A percentile compares a stretch with the other conserved stretches of the same genome.
Conservation (phyloP, 345 rosid species). For the Citrus unshiu region DNA sequence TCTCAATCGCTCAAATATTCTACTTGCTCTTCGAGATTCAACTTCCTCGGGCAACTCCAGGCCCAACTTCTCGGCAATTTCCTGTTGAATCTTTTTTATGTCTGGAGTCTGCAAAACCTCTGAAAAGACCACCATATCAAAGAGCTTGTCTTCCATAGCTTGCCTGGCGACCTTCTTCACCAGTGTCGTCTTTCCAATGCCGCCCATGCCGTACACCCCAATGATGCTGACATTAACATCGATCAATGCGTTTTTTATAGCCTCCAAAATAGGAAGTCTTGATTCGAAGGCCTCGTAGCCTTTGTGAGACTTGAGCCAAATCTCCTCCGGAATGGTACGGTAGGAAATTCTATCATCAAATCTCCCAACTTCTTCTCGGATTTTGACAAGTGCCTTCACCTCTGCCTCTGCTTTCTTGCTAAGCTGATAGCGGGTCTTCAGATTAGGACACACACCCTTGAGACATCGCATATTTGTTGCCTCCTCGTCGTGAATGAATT, state of each 20-base stretch:
- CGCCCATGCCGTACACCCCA: constrained; percentile 9
- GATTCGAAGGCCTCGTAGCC: too few species aligned
- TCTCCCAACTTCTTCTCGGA: too few species aligned
- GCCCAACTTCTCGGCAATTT: neutral
- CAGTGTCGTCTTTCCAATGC: constrained; percentile 21
- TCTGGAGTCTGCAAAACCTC: neutral
- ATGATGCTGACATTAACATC: neutral
- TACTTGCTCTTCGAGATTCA: neutral
- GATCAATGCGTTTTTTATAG: neutral
- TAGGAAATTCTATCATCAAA: neutral
- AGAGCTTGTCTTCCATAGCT: neutral
- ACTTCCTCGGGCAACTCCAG: neutral
- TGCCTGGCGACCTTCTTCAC: neutral
- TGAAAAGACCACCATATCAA: neutral
- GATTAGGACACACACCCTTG: too few species aligned
- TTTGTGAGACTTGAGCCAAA: too few species aligned
- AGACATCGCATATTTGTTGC: too few species aligned
- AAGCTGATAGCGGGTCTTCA: too few species aligned
- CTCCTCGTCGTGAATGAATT: too few species aligned
- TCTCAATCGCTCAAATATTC: neutral
- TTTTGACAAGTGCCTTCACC: too few species aligned
- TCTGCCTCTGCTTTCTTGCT: too few species aligned
- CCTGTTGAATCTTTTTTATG: too few species aligned
- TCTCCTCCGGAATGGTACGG: neutral
- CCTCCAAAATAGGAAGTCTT: too few species aligned